Evolutionary conservation across 768 basidiomycete species (phyloP).

Genomic region (Amyloporia xantha): DNA sequence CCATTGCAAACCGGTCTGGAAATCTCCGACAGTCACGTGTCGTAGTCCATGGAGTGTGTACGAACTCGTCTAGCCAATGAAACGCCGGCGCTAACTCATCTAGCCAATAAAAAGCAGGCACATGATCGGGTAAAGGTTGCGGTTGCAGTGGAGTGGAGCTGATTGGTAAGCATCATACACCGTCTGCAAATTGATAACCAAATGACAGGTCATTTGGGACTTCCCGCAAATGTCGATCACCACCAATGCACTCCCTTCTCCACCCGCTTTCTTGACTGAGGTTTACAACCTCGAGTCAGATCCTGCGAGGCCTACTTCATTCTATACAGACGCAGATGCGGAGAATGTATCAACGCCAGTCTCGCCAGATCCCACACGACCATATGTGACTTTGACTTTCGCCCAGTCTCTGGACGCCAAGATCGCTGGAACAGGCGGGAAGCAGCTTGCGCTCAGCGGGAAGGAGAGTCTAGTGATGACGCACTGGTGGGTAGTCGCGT

Average conservation of each 20-base stretch:
- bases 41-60: too few species aligned
- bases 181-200: too few species aligned
- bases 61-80: too few species aligned
- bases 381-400: constrained; percentile 75
- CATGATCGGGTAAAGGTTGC: too few species aligned
- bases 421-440: constrained; percentile 70
- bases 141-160: too few species aligned
- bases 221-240: too few species aligned
- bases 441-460: constrained; percentile 79
- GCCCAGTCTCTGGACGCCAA: constrained; percentile 85
- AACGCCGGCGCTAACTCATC: too few species aligned
- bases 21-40: too few species aligned
- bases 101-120: too few species aligned
- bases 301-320: constrained; percentile 3
- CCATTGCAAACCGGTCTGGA: too few species aligned
- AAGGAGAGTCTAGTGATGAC: constrained; percentile 89
- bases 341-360: constrained; percentile 7
- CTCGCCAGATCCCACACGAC: constrained; percentile 26
- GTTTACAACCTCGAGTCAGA: constrained; percentile 5
- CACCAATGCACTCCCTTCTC: not conserved
- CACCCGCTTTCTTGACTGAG: constrained; percentile 12
- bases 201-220: too few species aligned
- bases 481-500: constrained; percentile 63
- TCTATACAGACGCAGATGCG: constrained; percentile 9
- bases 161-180: too few species aligned